Percentiles rank a stretch among this genome's conserved stretches.
These are phyloP conservation scores for Aureobasidium zeae DNA, from an alignment of 2,329 filamentous ascomycete genomes.

Conservation along the genomic window DNA sequence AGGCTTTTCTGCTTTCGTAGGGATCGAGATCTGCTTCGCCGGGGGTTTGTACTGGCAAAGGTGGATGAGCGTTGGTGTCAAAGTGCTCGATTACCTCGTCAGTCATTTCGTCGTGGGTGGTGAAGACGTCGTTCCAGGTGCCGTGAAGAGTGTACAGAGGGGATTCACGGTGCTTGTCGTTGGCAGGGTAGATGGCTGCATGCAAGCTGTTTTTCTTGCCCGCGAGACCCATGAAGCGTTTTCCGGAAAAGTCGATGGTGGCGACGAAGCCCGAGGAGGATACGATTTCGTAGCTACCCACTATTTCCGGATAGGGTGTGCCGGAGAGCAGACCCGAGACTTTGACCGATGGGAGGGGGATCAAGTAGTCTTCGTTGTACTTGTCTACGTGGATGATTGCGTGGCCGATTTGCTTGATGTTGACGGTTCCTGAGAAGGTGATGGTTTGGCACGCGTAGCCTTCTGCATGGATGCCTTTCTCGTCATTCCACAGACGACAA, in stretches of 20 bases:
- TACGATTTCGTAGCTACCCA: constrained; percentile 34
- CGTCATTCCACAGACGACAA: constrained; percentile 39
- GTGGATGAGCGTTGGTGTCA: constrained; percentile 23
- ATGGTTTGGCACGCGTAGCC: constrained; percentile 41
- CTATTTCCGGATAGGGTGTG: constrained; percentile 36
- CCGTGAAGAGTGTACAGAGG: constrained; percentile 33
- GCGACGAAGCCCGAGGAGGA: constrained; percentile 35
- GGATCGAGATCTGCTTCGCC: constrained; percentile 32
- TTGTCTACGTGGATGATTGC: constrained; percentile 36
- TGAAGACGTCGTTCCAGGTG: constrained; percentile 34
- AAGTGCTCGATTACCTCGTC: constrained; percentile 32
- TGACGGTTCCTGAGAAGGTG: constrained; percentile 37
- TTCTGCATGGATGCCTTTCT: constrained; percentile 31
- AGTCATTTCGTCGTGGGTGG: constrained; percentile 28
- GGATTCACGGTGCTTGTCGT: constrained; percentile 26
- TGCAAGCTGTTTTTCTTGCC: constrained; percentile 37
- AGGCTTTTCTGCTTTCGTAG: constrained; percentile 38
- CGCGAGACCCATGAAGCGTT: constrained; percentile 30
- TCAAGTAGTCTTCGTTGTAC: constrained; percentile 37
- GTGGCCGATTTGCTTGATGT: constrained; percentile 40
- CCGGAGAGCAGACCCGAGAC: constrained; percentile 38
- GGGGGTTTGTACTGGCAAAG: constrained; percentile 20
- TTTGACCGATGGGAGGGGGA: constrained; percentile 38
- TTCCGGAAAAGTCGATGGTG: constrained; percentile 37
- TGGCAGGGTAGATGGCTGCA: constrained; percentile 27